A percentile compares a stretch with the other conserved stretches of the same genome.
These are phyloP conservation scores for Millerozyma miso DNA, from an alignment of 805 yeast species.

Conservation along the genomic window DNA sequence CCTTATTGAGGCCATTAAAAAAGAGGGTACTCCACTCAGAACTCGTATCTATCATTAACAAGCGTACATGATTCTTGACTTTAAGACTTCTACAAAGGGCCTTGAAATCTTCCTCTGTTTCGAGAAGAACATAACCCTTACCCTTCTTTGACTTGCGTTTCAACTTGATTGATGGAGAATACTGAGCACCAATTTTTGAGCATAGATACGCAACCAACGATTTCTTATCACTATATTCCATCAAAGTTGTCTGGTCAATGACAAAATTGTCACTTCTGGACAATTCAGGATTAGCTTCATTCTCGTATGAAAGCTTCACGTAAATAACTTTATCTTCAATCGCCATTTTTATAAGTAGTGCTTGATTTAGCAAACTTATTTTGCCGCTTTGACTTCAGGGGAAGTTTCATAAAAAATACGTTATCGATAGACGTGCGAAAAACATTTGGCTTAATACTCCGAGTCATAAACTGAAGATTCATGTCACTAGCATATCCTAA, in stretches of 20 bases:
- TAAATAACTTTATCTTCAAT: background rate
- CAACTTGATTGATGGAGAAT: constrained; percentile 10
- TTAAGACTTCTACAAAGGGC: constrained; percentile 42
- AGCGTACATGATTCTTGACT: constrained; percentile 42
- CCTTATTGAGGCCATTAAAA: background rate
- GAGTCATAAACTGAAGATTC: too few relatives aligned
- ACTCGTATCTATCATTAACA: constrained; percentile 16
- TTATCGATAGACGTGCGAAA: background rate
- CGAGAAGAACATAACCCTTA: constrained; percentile 37
- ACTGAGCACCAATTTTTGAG: background rate
- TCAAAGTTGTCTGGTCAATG: constrained; percentile 7
- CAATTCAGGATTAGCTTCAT: background rate
- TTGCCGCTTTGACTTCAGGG: background rate
- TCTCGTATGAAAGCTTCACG: background rate
- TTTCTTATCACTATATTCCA: constrained; percentile 9
- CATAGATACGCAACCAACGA: constrained; percentile 8
- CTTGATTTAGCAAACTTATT: background rate
- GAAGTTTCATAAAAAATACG: background rate
- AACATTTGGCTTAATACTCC: background rate
- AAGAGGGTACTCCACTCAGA: background rate
- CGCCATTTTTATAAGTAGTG: background rate
- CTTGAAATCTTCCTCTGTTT: constrained; percentile 35
- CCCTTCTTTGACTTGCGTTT: constrained; percentile 46
- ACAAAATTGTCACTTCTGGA: background rate
- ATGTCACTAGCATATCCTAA: constrained; percentile 19